These are phyloP conservation scores for Neobulgaria alba DNA, from an alignment of 2,329 filamentous ascomycete genomes.

Conservation along the genomic window DNA sequence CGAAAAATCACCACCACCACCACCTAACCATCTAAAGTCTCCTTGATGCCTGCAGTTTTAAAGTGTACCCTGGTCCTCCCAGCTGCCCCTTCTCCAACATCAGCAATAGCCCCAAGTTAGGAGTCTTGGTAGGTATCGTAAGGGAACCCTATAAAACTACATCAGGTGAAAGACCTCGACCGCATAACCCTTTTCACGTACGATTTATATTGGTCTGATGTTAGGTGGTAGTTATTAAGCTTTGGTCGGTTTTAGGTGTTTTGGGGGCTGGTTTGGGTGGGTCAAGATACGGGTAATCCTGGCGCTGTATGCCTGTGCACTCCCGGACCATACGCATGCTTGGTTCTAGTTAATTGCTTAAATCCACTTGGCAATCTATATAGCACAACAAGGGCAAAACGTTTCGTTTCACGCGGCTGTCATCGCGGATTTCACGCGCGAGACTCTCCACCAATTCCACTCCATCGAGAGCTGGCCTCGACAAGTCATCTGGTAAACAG, in stretches of 20 bases:
- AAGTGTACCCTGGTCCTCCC: no score
- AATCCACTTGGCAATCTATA: constrained; percentile 4
- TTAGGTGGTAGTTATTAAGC: no score
- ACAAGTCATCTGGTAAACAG: not conserved
- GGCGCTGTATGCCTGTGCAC: not conserved
- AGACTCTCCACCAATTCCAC: not conserved
- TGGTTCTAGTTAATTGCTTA: not conserved
- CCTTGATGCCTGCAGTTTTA: no score
- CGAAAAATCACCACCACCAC: no score
- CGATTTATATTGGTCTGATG: no score
- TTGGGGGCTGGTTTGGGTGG: not conserved
- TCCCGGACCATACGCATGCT: not conserved
- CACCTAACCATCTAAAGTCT: no score
- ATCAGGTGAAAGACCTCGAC: not conserved
- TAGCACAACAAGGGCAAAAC: not conserved
- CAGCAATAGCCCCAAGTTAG: no score
- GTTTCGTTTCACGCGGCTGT: no score
- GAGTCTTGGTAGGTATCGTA: no score
- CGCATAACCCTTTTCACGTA: no score
- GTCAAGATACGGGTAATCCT: not conserved
- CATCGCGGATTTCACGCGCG: no score
- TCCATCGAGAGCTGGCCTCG: not conserved
- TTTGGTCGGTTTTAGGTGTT: not conserved
- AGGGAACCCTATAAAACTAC: not conserved
- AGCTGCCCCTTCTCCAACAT: no score